Conservation (phyloP, 306 rosid species). For the Fragaria vesca region DNA sequence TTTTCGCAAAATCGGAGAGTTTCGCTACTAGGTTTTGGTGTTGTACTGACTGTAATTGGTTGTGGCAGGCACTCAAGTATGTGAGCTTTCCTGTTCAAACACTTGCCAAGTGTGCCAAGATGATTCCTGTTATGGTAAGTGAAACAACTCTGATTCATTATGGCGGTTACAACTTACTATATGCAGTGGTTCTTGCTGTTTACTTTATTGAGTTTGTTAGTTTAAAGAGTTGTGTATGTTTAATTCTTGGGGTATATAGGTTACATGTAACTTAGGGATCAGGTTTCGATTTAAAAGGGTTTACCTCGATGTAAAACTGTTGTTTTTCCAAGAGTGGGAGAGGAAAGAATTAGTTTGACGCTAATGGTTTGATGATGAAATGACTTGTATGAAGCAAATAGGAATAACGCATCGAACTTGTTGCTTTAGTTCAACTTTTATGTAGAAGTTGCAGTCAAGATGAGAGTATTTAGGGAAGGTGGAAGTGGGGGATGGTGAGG, state of each 20-base stretch:
- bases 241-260: background rate
- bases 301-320: background rate
- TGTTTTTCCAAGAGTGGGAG: background rate
- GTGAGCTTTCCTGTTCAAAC: constrained; percentile 99
- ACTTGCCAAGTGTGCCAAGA: constrained; percentile 91
- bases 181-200: background rate
- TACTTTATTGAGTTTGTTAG: background rate
- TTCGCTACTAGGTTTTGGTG: background rate
- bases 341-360: background rate
- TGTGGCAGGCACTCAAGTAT: constrained; percentile 92
- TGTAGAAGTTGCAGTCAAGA: background rate
- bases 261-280: background rate
- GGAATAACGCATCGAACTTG: background rate
- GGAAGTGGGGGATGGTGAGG: background rate
- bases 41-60: constrained; percentile 14
- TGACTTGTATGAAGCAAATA: background rate
- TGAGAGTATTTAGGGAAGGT: background rate
- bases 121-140: constrained; percentile 99
- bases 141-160: background rate
- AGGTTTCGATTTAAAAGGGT: background rate
- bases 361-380: background rate
- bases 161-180: background rate
- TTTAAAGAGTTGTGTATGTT: no score
- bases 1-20: background rate
- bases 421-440: background rate